These are phyloP conservation scores for Scalesia atractyloides DNA, from an alignment of 129 eudicot species.

Conservation along the genomic window DNA sequence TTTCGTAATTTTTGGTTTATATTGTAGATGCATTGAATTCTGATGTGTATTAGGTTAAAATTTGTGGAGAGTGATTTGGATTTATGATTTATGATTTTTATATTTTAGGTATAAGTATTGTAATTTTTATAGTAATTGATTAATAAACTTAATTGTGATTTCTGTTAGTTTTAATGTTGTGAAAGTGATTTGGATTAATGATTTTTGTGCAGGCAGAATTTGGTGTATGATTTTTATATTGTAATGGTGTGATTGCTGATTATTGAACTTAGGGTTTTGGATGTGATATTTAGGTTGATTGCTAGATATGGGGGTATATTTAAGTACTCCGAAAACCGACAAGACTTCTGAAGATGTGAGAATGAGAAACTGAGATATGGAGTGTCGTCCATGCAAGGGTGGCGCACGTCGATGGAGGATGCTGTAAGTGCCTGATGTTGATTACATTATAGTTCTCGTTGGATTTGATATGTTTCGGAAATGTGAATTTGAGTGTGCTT, in stretches of 20 bases:
- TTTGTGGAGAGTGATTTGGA: constrained; percentile 19
- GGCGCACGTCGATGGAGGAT: constrained; percentile 98
- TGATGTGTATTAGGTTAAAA: not conserved
- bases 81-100: constrained; percentile 6
- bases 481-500: not conserved
- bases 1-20: not conserved
- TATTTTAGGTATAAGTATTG: not conserved
- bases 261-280: constrained; percentile 18
- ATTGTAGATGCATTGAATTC: constrained; percentile 4
- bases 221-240: not conserved
- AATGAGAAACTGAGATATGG: constrained; percentile 75
- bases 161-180: not conserved
- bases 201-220: not conserved
- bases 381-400: constrained; percentile 91
- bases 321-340: constrained; percentile 79
- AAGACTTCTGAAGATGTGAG: constrained; percentile 82
- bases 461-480: not conserved
- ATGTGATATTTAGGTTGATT: constrained; percentile 26
- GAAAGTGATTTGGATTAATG: constrained; percentile 19
- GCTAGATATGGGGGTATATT: constrained; percentile 70
- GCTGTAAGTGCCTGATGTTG: constrained; percentile 54
- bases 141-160: constrained; percentile 4
- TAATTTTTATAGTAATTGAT: not conserved
- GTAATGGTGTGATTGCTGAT: not conserved
- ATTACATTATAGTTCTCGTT: constrained; percentile 16